Conservation (phyloP, 108 stramenopile species). For the Nitzschia sp. region DNA sequence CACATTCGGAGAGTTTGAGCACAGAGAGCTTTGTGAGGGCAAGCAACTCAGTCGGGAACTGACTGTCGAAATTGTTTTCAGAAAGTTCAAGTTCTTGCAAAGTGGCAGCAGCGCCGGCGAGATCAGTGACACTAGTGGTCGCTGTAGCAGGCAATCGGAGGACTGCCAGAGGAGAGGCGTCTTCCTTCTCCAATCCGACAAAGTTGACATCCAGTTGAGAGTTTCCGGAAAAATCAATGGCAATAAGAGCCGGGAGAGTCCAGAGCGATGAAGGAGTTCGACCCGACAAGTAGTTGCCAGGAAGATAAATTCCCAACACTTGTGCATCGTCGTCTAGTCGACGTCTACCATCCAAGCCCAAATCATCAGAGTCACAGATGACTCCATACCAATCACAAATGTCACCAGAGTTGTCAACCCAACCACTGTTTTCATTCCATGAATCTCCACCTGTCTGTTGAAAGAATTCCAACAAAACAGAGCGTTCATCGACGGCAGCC, state of each 20-base stretch:
- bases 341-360: neutral
- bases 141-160: slow-evolving; percentile 9
- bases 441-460: slow-evolving; percentile 27
- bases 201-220: slow-evolving; percentile 25
- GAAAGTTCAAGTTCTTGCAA: slow-evolving; percentile 13
- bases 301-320: slow-evolving; percentile 18
- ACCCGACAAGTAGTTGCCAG: slow-evolving; percentile 26
- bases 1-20: slow-evolving; percentile 32
- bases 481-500: slow-evolving; percentile 24
- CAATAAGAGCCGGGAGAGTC: slow-evolving; percentile 18
- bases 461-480: slow-evolving; percentile 33
- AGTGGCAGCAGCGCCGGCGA: slow-evolving; percentile 2
- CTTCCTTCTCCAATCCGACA: slow-evolving; percentile 2
- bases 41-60: slow-evolving; percentile 54
- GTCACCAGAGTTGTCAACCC: slow-evolving; percentile 31
- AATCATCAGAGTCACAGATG: slow-evolving; percentile 18
- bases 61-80: slow-evolving; percentile 7
- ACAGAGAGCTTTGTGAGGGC: slow-evolving; percentile 41
- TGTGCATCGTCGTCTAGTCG: slow-evolving; percentile 2
- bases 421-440: slow-evolving; percentile 37
- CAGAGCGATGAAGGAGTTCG: slow-evolving; percentile 25
- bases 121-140: slow-evolving; percentile 21
- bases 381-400: slow-evolving; percentile 38
- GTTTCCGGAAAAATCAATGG: slow-evolving; percentile 16
- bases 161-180: neutral